Conservation (phyloP, 345 rosid species). For the Diplotaxis tenuifolia region DNA sequence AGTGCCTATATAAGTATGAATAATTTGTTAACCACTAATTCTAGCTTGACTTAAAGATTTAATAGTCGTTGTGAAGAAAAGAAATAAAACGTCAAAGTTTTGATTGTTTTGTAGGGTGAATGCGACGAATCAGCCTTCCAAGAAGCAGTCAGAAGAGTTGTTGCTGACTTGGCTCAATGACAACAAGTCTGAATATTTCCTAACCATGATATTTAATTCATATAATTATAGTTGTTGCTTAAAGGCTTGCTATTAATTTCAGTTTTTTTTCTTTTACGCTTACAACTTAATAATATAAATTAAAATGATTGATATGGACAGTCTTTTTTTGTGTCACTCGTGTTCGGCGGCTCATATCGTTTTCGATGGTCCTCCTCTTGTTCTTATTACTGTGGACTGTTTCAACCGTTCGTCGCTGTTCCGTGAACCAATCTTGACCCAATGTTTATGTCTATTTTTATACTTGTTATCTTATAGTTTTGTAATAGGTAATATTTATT, state of each 20-base stretch:
- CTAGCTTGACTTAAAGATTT: constrained; percentile 7
- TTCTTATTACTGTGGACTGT: constrained; percentile 3
- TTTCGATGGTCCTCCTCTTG: constrained; percentile 12
- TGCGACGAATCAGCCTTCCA: constrained; percentile 83
- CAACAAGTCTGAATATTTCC: constrained; percentile 30
- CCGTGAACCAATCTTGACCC: constrained; percentile 4
- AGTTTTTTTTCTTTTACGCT: background rate
- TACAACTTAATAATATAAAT: background rate
- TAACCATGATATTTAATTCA: constrained; percentile 9
- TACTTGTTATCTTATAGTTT: background rate
- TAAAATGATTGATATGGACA: background rate
- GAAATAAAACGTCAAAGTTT: background rate
- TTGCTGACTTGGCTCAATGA: constrained; percentile 67
- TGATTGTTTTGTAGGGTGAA: constrained; percentile 49
- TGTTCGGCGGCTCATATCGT: constrained; percentile 23
- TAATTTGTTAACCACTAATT: constrained; percentile 25
- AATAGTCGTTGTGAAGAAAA: background rate
- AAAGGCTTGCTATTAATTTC: no score
- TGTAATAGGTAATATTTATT: background rate
- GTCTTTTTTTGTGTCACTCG: background rate
- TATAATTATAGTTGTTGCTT: background rate
- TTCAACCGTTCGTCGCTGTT: constrained; percentile 19
- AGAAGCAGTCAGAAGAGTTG: constrained; percentile 75
- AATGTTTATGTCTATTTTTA: background rate
- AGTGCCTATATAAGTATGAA: background rate